phyloP scores from a whole-genome alignment of 495 filamentous ascomycete genomes.

The Aspergillus indologenus region DNA sequence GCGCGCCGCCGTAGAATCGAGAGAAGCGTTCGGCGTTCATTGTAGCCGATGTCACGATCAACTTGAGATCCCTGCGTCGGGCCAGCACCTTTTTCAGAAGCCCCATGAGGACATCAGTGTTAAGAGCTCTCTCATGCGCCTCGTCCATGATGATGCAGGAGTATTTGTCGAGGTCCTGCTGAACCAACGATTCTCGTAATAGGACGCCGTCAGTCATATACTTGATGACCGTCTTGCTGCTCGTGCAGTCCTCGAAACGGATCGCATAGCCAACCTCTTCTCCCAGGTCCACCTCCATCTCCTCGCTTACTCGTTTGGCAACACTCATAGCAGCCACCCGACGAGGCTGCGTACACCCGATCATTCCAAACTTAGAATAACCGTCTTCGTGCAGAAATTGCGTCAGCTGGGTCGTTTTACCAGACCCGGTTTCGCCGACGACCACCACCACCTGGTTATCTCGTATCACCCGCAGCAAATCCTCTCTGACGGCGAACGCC shows the following conservation, averaged over 20 bases:
- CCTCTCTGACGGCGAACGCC: constrained; percentile 95
- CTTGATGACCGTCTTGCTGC: constrained; percentile 90
- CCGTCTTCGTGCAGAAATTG: constrained; percentile 95
- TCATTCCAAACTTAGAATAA: constrained; percentile 81
- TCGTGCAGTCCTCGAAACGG: constrained; percentile 98
- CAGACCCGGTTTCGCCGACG: constrained; percentile 93
- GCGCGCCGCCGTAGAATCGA: constrained; percentile 95
- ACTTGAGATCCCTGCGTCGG: constrained; percentile 83
- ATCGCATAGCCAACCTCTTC: constrained; percentile 93
- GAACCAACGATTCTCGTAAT: constrained; percentile 86
- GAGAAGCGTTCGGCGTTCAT: constrained; percentile 98
- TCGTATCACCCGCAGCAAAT: constrained; percentile 87
- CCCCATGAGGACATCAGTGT: constrained; percentile 97
- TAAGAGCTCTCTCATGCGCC: constrained; percentile 93
- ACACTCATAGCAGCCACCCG: constrained; percentile 99
- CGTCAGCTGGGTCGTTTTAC: constrained; percentile 94
- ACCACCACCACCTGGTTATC: constrained; percentile 98
- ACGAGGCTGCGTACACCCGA: constrained; percentile 92
- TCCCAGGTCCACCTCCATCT: constrained; percentile 97
- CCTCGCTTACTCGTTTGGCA: constrained; percentile 95
- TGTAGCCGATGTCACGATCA: constrained; percentile 97
- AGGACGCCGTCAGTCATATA: constrained; percentile 99
- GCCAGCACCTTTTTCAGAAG: constrained; percentile 96
- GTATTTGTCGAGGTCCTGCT: constrained; percentile 91
- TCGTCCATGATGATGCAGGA: constrained; percentile 99